These are phyloP conservation scores for Euphorbia corollata DNA, from an alignment of 441 rosid species.

Conservation along the genomic window DNA sequence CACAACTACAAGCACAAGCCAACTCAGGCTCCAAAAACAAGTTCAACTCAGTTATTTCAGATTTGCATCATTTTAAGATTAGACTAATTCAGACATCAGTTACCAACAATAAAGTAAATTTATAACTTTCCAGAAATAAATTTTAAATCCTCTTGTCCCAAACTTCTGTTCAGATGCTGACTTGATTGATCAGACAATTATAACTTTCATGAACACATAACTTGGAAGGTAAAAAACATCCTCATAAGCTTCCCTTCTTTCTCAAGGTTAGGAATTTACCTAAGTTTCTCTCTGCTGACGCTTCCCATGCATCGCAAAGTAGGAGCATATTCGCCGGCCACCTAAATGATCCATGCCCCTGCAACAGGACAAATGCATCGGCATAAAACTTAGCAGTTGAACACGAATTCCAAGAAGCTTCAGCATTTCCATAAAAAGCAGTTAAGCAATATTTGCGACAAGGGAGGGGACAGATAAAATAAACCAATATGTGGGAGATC, in stretches of 20 bases:
- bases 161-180: neutral
- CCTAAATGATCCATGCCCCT: conserved; percentile 16
- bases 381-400: conserved; percentile 9
- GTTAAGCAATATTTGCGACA: conserved; percentile 18
- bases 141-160: too few relatives aligned
- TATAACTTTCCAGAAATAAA: too few relatives aligned
- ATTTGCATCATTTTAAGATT: too few relatives aligned
- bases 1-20: too few relatives aligned
- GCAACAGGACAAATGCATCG: conserved; percentile 11
- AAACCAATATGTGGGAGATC: neutral
- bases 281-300: neutral
- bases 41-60: too few relatives aligned
- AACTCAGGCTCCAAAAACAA: too few relatives aligned
- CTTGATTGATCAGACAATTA: neutral
- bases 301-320: neutral
- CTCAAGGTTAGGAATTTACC: neutral
- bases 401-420: conserved; percentile 13
- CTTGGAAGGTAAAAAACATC: neutral
- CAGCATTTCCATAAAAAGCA: conserved; percentile 17
- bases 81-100: too few relatives aligned
- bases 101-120: too few relatives aligned
- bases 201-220: neutral
- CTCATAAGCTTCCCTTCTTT: neutral
- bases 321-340: neutral
- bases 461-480: conserved; percentile 5